Evolutionary conservation across 129 eudicot species (phyloP).

Genomic region (Daucus carota): DNA sequence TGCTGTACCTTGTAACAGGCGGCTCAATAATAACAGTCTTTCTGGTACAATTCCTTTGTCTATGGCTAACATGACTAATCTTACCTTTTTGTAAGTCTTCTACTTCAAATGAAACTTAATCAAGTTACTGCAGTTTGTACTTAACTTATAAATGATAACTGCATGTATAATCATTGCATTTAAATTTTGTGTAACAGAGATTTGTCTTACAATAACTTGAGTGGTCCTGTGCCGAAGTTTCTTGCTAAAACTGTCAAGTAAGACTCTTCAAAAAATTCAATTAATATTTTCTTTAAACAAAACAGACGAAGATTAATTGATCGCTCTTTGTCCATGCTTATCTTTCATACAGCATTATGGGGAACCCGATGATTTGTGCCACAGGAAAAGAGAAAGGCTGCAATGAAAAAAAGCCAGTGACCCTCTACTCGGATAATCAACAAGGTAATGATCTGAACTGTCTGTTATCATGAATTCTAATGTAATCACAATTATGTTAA

Average conservation of each 20-base stretch:
- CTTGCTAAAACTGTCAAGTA: constrained; percentile 79
- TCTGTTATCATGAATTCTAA: background rate
- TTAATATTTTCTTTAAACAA: background rate
- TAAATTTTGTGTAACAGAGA: constrained; percentile 46
- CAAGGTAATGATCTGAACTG: constrained; percentile 37
- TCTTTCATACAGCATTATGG: constrained; percentile 50
- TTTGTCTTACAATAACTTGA: constrained; percentile 83
- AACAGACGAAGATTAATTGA: background rate
- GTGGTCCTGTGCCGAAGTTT: constrained; percentile 81
- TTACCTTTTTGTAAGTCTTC: constrained; percentile 56
- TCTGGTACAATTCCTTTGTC: constrained; percentile 68
- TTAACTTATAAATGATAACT: background rate
- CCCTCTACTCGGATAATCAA: constrained; percentile 39
- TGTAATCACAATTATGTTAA: too few species aligned
- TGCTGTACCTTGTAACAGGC: constrained; percentile 47
- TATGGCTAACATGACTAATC: constrained; percentile 78
- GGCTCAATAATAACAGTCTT: constrained; percentile 80
- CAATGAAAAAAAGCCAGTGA: constrained; percentile 61
- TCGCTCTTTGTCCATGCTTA: constrained; percentile 7
- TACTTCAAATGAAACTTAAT: constrained; percentile 6
- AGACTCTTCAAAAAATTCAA: constrained; percentile 14
- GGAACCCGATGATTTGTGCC: constrained; percentile 82
- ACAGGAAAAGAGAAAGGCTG: constrained; percentile 75
- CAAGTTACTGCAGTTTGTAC: background rate
- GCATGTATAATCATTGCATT: too few species aligned